Evolutionary conservation across 2,329 filamentous ascomycete genomes (phyloP), one percentile per base, ranked within the genome.

Genomic region (Monilinia laxa): DNA sequence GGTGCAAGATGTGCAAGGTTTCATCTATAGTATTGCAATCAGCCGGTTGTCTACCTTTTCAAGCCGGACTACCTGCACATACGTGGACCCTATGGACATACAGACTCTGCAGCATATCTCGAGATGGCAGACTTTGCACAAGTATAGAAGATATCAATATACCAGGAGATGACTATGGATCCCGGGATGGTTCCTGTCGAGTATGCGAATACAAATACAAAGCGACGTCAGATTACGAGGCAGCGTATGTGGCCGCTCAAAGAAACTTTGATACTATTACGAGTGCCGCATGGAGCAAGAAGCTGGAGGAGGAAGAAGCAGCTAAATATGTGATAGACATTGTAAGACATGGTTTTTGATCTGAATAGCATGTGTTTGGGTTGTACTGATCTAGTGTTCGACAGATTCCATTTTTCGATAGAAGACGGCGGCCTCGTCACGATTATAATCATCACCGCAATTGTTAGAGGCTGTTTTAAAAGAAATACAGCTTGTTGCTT

Each of bases 51-150:
- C 45, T 45, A 18, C 51, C 31, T n/a, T 18, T 45, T 10, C 7
- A 40, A 2, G 11, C 7, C 9, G 40, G 38, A 2, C 18, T 18
- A 7, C 31, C 38, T 57, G 38, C 62, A 18, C 52, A 64, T 14
- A 57, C 18, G 11, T 64, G 42, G 51, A 64, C 40, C 2, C 47
- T 57, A 23, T 57, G 40, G 40, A 64, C 51, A 20, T 57, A 57
- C 25, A 55, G 40, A 64, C 23, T 57, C 12, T 64, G 62, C 18
- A 47, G 23, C 18, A 20, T 35, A 5, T 56, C 52, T 11, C 14
- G n/a, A 31, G 31, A 47, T 52, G n/a, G 31, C 16, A 31, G 9
- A 20, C 52, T 25, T 11, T 57, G 52, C 40, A 18, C 35, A n/a
- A 57, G 49, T 16, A n/a, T 14, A 35, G 52, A 64, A 57, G 20